Evolutionary conservation across 805 yeast species (phyloP).

Genomic region (Wickerhamomyces queroliae): DNA sequence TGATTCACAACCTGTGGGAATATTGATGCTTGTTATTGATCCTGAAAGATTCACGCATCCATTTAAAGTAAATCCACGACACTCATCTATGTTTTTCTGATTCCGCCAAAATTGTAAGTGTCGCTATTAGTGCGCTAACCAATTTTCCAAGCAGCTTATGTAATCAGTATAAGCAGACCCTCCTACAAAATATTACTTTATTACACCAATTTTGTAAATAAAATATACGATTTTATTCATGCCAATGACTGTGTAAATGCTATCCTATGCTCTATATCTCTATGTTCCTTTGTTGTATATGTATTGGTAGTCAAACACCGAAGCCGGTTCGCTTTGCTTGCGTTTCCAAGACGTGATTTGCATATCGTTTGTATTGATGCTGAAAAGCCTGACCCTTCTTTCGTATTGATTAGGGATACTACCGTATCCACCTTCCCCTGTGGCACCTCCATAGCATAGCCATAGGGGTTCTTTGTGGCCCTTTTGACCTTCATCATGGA

Average conservation of each 20-base stretch:
- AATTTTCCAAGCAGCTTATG: too few relatives aligned
- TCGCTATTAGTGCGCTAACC: too few relatives aligned
- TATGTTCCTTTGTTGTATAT: constrained; percentile 7
- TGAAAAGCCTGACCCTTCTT: constrained; percentile 50
- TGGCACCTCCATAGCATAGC: constrained; percentile 65
- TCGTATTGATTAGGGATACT: constrained; percentile 32
- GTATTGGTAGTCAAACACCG: constrained; percentile 38
- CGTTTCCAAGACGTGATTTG: constrained; percentile 59
- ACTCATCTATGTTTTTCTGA: too few relatives aligned
- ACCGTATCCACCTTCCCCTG: constrained; percentile 63
- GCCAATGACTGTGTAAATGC: too few relatives aligned
- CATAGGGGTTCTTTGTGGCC: constrained; percentile 30
- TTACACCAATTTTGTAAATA: background rate
- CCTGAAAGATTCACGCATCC: background rate
- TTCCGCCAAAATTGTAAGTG: too few relatives aligned
- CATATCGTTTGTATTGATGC: constrained; percentile 34
- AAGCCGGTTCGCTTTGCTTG: constrained; percentile 36
- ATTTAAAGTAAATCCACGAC: too few relatives aligned
- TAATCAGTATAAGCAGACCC: too few relatives aligned
- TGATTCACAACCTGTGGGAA: too few relatives aligned
- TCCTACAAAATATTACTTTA: background rate
- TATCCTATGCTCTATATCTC: background rate
- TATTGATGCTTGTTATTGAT: background rate
- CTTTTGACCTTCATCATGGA: constrained; percentile 24
- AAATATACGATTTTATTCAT: too few relatives aligned